Evolutionary conservation across 176 grass and related monocot genomes (phyloP).

Genomic region (Triticum monococcum): DNA sequence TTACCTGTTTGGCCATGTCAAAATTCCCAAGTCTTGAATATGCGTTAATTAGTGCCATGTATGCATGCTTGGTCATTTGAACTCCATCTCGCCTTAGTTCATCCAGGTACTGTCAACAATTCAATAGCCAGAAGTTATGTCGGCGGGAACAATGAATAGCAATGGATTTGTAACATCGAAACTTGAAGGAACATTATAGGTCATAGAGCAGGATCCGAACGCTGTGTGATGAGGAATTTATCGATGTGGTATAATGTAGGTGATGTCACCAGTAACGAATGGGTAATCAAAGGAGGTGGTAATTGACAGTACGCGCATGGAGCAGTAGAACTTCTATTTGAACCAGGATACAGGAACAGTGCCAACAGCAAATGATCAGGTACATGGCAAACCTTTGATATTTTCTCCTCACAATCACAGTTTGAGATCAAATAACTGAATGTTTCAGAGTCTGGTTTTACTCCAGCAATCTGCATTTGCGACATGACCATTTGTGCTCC

Average conservation of each 20-base stretch:
- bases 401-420: conserved; percentile 69
- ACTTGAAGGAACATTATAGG: conserved; percentile 20
- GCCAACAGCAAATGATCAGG: conserved; percentile 18
- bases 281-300: background rate
- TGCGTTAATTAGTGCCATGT: conserved; percentile 69
- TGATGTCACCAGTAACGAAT: conserved; percentile 3
- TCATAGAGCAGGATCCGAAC: background rate
- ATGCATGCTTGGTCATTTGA: conserved; percentile 61
- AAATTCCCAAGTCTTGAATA: conserved; percentile 80
- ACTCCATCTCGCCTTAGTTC: conserved; percentile 61
- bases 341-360: conserved; percentile 28
- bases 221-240: conserved; percentile 19
- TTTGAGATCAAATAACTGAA: conserved; percentile 86
- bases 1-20: conserved; percentile 94
- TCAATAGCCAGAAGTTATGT: conserved; percentile 20
- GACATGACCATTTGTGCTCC: conserved; percentile 63
- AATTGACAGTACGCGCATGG: background rate
- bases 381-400: conserved; percentile 69
- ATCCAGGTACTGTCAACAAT: conserved; percentile 67
- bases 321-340: conserved; percentile 10
- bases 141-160: background rate
- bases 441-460: conserved; percentile 90
- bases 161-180: conserved; percentile 27
- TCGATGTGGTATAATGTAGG: conserved; percentile 19
- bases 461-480: conserved; percentile 68